Conservation (phyloP, 345 rosid genomes). For the Bruguiera parviflora region DNA sequence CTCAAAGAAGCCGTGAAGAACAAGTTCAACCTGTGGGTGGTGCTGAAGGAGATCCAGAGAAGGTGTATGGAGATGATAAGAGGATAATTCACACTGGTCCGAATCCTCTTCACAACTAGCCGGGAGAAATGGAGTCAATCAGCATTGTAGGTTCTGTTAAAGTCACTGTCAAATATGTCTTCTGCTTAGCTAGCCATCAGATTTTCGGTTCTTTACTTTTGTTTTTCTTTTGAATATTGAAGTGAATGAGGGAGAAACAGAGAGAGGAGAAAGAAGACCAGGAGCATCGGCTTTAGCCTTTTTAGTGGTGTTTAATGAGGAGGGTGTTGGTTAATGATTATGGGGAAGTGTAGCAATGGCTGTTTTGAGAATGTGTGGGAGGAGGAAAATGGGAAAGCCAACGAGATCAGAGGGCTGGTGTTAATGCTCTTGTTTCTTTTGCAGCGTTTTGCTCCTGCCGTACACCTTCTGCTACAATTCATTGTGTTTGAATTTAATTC, state of each 20-base stretch:
- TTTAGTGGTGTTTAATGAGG: conserved; percentile 32
- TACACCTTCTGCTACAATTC: conserved; percentile 19
- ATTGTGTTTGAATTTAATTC: conserved; percentile 26
- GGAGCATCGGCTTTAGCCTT: conserved; percentile 57
- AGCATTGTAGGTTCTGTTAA: conserved; percentile 7
- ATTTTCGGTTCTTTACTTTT: not conserved
- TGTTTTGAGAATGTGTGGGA: not conserved
- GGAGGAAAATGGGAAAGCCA: not conserved
- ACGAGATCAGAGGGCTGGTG: conserved; percentile 33
- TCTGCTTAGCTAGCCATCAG: not conserved
- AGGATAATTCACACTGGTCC: conserved; percentile 90
- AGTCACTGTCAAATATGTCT: conserved; percentile 4
- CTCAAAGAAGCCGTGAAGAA: conserved; percentile 17
- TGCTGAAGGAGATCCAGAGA: conserved; percentile 35
- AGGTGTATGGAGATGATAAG: conserved; percentile 71
- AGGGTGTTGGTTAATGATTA: not conserved
- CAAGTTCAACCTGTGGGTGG: conserved; percentile 19
- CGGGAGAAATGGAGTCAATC: not conserved
- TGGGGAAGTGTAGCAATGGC: conserved; percentile 15
- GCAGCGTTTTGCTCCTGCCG: conserved; percentile 24
- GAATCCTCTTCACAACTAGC: conserved; percentile 85
- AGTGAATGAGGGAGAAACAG: conserved; percentile 13
- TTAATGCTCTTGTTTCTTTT: conserved; percentile 59
- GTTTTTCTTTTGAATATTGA: conserved; percentile 23
- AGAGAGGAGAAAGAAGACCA: conserved; percentile 8